phyloP scores from a whole-genome alignment of 1,284 basidiomycete species.

The Trichosporon sp. region DNA sequence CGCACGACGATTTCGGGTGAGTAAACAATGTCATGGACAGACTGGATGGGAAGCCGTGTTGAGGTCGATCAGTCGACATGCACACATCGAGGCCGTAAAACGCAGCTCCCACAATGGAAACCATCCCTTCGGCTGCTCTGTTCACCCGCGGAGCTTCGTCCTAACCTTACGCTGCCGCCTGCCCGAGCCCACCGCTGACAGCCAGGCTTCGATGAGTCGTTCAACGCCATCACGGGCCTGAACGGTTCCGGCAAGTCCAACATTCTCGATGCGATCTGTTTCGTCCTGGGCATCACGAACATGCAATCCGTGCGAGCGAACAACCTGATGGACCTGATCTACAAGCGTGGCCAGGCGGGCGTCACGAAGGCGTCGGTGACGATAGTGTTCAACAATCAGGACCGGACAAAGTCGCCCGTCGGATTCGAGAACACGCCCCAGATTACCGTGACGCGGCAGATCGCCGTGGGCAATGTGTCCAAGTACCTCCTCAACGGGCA shows the following conservation, averaged over 20 bases:
- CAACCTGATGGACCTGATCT: conserved; percentile 93
- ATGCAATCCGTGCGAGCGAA: conserved; percentile 84
- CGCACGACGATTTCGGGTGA: conserved; percentile 74
- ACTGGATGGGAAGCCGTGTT: background rate
- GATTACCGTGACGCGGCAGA: conserved; percentile 95
- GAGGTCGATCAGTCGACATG: too few species aligned
- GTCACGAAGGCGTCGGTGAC: conserved; percentile 97
- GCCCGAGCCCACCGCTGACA: too few species aligned
- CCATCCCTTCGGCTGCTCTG: too few species aligned
- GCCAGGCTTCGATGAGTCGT: conserved; percentile 86
- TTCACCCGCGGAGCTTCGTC: too few species aligned
- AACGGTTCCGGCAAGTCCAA: conserved; percentile 92
- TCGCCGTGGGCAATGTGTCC: conserved; percentile 85
- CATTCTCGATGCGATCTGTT: conserved; percentile 95
- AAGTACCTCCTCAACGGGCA: conserved; percentile 98
- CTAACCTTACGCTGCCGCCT: too few species aligned
- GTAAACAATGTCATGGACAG: background rate
- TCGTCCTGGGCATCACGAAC: conserved; percentile 93
- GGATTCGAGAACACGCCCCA: conserved; percentile 78
- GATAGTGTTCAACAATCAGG: conserved; percentile 98
- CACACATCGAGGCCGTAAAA: too few species aligned
- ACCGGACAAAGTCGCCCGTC: conserved; percentile 75
- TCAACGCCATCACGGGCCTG: conserved; percentile 95
- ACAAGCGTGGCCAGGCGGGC: conserved; percentile 76
- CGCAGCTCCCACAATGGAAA: too few species aligned